Evolutionary conservation across 768 basidiomycete genomes (phyloP).

Genomic region (Sporobolomyces roseus): DNA sequence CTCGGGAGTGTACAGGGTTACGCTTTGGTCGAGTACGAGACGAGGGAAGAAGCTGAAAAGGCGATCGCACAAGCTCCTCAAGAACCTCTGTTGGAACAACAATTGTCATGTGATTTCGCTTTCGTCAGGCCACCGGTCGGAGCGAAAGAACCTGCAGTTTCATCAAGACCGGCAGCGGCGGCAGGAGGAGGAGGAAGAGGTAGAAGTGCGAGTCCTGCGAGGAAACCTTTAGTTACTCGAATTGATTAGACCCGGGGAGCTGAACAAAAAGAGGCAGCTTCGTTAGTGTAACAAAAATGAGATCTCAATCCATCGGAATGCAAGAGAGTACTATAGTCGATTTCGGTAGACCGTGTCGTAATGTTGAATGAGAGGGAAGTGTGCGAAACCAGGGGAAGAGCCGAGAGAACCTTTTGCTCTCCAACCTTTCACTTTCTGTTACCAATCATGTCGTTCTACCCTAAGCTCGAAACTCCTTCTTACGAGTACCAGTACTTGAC

Average conservation of each 20-base stretch:
- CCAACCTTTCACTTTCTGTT: background rate
- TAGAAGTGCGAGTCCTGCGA: slow-evolving; percentile 30
- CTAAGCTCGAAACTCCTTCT: slow-evolving; percentile 16
- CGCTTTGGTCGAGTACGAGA: slow-evolving; percentile 95
- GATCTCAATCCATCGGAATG: too few species aligned
- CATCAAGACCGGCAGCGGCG: slow-evolving; percentile 7
- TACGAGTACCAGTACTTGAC: slow-evolving; percentile 30
- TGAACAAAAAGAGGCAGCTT: background rate
- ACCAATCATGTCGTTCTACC: slow-evolving; percentile 16
- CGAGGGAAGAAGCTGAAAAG: slow-evolving; percentile 84
- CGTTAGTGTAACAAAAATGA: background rate
- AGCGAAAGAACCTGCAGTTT: slow-evolving; percentile 9
- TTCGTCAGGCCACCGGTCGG: slow-evolving; percentile 71
- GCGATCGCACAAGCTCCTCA: slow-evolving; percentile 89
- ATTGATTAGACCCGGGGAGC: slow-evolving; percentile 28
- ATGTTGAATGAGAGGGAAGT: too few species aligned
- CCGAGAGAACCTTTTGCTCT: background rate
- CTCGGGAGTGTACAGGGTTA: slow-evolving; percentile 66
- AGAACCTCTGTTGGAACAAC: slow-evolving; percentile 76
- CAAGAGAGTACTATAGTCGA: too few species aligned
- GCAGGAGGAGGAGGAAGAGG: too few species aligned
- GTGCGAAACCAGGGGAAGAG: too few species aligned
- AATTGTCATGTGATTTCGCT: slow-evolving; percentile 82
- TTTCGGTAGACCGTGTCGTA: too few species aligned
- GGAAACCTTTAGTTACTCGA: slow-evolving; percentile 34